Base-by-base conservation (phyloP, 2,329 filamentous ascomycete species). In the Aspergillus unguis region DNA sequence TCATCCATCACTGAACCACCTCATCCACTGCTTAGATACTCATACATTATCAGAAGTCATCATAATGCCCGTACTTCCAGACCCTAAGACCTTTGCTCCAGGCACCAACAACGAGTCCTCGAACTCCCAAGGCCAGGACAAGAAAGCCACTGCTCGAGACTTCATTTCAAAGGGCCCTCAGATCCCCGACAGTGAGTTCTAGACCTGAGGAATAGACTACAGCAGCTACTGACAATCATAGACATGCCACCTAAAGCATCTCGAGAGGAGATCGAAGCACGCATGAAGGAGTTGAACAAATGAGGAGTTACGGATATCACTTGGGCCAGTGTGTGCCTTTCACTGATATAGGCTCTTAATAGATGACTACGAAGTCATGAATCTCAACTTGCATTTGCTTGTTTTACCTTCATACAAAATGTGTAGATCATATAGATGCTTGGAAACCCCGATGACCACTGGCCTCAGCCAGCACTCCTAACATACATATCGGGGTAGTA, bases 261-360 rank as follows among this genome's bases (percentile, higher is more conserved):
- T 53, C 87, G 86, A 71, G 85, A 87, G 67, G 86, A 90, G 64
- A 80, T 86, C 49, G 75, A 79, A 63, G 83, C 80, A 9, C 85
- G 82, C 68, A 84, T 83, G 55, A 75, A 84, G 67, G 82, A 82
- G 63, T 62, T 90, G 69, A 89, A 89, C 76, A 83, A 86, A 63
- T 74, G 67, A 46, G 11, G 5, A 33, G 50, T 43, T 37, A 26
- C 17, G 23, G 32, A 10, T 43, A 33, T 32, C 36, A 31, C 25
- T 33, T 4, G 6, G 26, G 6, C 17, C 17, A 17, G 17, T 17
- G 17, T 17, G 17, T 17, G 17, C 17, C 17, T 17, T 17, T 17
- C 17, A 17, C 17, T 17, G 17, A 17, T 17, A 17, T 17, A 17
- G 17, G 17, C 17, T 17, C 17, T 17, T 17, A 17, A 17, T 17